Evolutionary conservation across 441 rosid species (phyloP), one percentile per base, ranked within the genome.

Genomic region (Pelargonium hybrid): DNA sequence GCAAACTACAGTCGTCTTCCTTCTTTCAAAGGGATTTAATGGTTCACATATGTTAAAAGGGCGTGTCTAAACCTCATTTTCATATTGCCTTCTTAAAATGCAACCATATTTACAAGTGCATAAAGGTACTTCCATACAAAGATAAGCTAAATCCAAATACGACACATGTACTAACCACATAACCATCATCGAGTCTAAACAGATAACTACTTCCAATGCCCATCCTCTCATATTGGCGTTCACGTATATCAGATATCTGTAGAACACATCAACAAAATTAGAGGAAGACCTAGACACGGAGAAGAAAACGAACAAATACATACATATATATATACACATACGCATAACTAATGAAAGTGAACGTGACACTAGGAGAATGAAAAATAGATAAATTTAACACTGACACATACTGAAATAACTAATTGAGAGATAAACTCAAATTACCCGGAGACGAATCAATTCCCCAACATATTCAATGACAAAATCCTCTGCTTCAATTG

Each of bases 141-240:
- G 66, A 13, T 61, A 7, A 43, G 47, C 25, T 41, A 31, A 75
- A 71, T 23, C 72, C 9, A 65, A 43, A 64, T 39, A 13, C 34
- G 48, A 6, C 21, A 25, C 4, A 54, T 69, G 20, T 39, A 69
- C 98, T 82, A 69, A 94, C 98, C 96, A 95, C 98, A 76, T 89
- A 90, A 71, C 97, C 98, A 74, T 95, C 99, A 69, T 95, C 98
- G 75, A 95, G 99, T 77, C 91, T 88, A 75, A 95, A 95, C 20
- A 95, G 99, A 80, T 95, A 95, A 78, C 99, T 95, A 86, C 99
- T 95, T 59, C 99, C 99, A 75, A 95, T 95, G 80, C 98, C 99
- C 92, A 84, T 95, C 87, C 86, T 95, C 87, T 95, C 99, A 29
- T 95, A 95, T 48, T 84, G 87, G 57, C 73, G 77, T 73, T 95